Percentiles rank a stretch among this genome's conserved stretches.
phyloP scores from a whole-genome alignment of 305 asterid species.

The Fraxinus angustifolia region DNA sequence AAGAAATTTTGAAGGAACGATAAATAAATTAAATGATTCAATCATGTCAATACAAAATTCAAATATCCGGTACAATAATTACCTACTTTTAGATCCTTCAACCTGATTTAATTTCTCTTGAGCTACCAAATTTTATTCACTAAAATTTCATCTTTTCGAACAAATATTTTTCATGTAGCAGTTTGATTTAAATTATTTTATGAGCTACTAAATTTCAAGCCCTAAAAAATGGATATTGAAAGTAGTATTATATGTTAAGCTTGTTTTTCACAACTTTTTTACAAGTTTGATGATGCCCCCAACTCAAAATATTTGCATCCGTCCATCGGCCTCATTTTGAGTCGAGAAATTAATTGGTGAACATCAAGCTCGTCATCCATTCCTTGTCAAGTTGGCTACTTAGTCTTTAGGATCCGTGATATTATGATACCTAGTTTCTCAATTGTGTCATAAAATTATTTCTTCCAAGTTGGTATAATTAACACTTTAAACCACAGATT shows the following conservation, averaged over 20 bases:
- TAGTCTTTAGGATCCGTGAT: conserved; percentile 22
- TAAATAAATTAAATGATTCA: too few species aligned
- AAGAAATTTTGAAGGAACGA: too few species aligned
- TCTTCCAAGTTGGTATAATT: background rate
- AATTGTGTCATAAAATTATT: background rate
- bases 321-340: background rate
- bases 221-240: background rate
- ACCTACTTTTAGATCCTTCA: too few species aligned
- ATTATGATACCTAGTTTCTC: conserved; percentile 8
- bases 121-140: background rate
- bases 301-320: background rate
- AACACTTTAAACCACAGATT: conserved; percentile 25
- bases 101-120: too few species aligned
- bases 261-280: background rate
- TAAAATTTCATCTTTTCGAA: background rate
- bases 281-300: background rate
- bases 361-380: background rate
- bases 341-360: background rate
- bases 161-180: background rate
- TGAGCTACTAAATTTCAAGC: background rate
- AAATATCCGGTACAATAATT: too few species aligned
- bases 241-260: background rate
- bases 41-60: too few species aligned
- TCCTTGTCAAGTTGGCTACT: background rate
- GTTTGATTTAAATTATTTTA: background rate